Evolutionary conservation across 108 stramenopile species (phyloP).

Genomic region (Pseudonitzschia pungens): DNA sequence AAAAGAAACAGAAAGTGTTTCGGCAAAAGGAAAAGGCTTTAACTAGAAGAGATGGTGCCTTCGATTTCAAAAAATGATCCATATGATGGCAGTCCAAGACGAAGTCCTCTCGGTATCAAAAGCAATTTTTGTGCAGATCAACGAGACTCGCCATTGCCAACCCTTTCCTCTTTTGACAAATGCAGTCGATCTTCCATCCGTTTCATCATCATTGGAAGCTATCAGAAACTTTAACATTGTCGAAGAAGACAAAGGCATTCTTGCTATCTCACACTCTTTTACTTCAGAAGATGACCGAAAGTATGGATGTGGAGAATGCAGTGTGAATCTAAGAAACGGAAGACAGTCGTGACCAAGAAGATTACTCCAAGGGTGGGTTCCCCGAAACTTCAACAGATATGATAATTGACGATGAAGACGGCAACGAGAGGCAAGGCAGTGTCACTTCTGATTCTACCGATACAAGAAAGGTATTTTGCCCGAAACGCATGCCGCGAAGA

Average conservation of each 20-base stretch:
- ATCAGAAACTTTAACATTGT: not conserved
- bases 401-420: not conserved
- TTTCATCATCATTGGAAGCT: not conserved
- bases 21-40: not conserved
- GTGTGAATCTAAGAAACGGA: not conserved
- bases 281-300: not conserved
- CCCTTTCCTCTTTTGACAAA: not conserved
- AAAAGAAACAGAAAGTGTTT: not conserved
- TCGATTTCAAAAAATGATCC: constrained; percentile 5
- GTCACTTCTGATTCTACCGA: not conserved
- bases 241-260: not conserved
- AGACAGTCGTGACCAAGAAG: not conserved
- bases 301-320: not conserved
- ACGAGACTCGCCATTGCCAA: not conserved
- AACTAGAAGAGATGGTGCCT: not conserved
- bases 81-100: not conserved
- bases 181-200: not conserved
- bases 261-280: not conserved
- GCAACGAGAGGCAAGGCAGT: not conserved
- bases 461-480: constrained; percentile 3
- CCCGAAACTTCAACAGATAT: not conserved
- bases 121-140: not conserved
- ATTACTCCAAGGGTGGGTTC: not conserved
- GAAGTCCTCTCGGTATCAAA: not conserved
- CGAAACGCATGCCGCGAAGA: constrained; percentile 13